A percentile compares a stretch with the other conserved stretches of the same genome.
phyloP scores from a whole-genome alignment of 164 flowering plant species.

The Tetrastigma voinierianum region DNA sequence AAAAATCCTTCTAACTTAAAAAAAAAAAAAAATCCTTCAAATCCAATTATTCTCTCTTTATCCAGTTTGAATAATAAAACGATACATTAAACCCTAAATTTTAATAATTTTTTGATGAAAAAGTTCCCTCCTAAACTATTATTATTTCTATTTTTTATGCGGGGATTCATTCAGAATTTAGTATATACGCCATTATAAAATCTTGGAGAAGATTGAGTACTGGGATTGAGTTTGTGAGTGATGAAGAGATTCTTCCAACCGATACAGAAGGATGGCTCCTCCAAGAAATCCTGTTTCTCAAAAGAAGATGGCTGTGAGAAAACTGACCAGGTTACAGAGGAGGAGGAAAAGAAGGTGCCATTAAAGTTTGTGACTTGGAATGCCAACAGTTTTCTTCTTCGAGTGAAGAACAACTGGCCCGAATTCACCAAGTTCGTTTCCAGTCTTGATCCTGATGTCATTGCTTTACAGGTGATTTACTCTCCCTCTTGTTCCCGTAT shows the following conservation, averaged over 20 bases:
- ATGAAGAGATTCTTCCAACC: slow-evolving; percentile 96
- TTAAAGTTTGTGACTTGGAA: slow-evolving; percentile 92
- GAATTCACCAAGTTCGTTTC: slow-evolving; percentile 67
- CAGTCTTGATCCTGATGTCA: slow-evolving; percentile 78
- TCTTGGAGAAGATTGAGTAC: too few relatives aligned
- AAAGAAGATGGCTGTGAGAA: slow-evolving; percentile 13
- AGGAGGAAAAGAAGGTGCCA: slow-evolving; percentile 50
- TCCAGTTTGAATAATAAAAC: too few relatives aligned
- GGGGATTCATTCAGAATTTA: too few relatives aligned
- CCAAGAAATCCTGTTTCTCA: slow-evolving; percentile 60
- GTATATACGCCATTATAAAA: too few relatives aligned
- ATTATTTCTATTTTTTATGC: too few relatives aligned
- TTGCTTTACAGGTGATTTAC: slow-evolving; percentile 74
- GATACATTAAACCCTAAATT: too few relatives aligned
- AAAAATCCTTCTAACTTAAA: too few relatives aligned
- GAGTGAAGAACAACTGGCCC: slow-evolving; percentile 84
- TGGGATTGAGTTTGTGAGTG: neutral
- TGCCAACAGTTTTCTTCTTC: slow-evolving; percentile 89
- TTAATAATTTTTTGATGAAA: too few relatives aligned
- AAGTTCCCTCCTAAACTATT: too few relatives aligned
- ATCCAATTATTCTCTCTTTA: too few relatives aligned
- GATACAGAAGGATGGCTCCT: slow-evolving; percentile 65
- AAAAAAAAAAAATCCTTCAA: too few relatives aligned
- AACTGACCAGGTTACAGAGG: neutral
- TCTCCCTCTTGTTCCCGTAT: neutral